phyloP scores from a whole-genome alignment of 495 filamentous ascomycete genomes.

The Aspergillus leporis region DNA sequence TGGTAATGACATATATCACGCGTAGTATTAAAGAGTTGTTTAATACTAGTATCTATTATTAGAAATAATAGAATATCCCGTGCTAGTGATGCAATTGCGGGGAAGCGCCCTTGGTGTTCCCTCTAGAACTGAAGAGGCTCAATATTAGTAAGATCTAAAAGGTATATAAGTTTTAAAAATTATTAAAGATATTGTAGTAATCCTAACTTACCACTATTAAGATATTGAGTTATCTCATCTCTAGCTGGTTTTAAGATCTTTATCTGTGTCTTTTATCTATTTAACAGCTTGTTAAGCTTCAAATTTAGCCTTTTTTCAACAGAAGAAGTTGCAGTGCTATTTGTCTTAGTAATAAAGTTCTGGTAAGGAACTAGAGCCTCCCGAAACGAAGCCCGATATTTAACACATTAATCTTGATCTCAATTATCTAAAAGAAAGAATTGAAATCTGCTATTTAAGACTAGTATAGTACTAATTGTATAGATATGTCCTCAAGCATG shows the following conservation, averaged over 20 bases:
- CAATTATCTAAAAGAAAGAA: conserved; percentile 3
- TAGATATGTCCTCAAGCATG: conserved; percentile 8
- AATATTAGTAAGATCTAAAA: conserved; percentile 1
- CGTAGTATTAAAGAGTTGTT: conserved; percentile 6
- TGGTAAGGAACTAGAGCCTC: conserved; percentile 3
- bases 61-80: conserved; percentile 1
- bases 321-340: too few species aligned
- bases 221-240: conserved; percentile 4
- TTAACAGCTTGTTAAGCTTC: conserved; percentile 3
- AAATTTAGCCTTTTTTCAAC: background rate
- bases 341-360: background rate
- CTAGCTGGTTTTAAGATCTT: background rate
- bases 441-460: background rate
- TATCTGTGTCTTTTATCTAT: too few species aligned
- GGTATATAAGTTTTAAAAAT: background rate
- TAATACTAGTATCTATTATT: background rate
- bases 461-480: conserved; percentile 9
- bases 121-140: conserved; percentile 1
- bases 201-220: conserved; percentile 2
- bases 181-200: conserved; percentile 1
- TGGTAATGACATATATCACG: too few species aligned
- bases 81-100: background rate
- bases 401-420: background rate
- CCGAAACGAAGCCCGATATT: background rate
- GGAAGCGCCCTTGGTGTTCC: background rate